Base-by-base conservation (phyloP, 139 green algal genomes). In the Micractinium sp. region DNA sequence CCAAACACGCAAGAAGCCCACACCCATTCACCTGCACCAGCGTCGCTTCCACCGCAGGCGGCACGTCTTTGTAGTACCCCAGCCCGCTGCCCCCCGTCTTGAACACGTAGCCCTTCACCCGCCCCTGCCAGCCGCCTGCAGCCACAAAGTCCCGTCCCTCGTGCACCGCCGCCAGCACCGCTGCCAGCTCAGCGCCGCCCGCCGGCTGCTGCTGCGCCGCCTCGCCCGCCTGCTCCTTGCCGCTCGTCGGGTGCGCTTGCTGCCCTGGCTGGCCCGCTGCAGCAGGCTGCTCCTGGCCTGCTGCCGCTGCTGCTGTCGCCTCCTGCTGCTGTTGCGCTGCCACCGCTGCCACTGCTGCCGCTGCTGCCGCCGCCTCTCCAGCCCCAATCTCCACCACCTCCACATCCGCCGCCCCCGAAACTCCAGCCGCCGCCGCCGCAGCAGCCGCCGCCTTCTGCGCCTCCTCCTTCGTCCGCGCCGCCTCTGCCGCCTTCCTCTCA, bases 101-200 rank as follows among this genome's bases (percentile, higher is more conserved):
- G 83, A 92, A 89, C 1, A 73, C 78, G 86, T 86, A 90, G 71
- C 89, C 89, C 33, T 56, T 56, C 0, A 88, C 35, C 22, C n/a
- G 66, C 14, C 89, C 89, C 0, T 67, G 33, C 85, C 85, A 92
- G 36, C 60, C 4, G 4, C n/a, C 29, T 9, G 76, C 31, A 4
- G 78, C 53, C 0, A 85, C 25, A 67, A 92, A 91, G 3, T 38
- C 71, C 22, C 76, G 53, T 35, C 53, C 18, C 3, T 53, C 47
- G 35, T 69, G 61, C 1, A 61, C 53, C 23, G 81, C 89, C 12
- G 16, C 27, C 22, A 85, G 47, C 35, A 87, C 31, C 0, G 66
- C 83, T 9, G 25, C 84, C 36, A 81, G 61, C 41, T 86, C 66
- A 23, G 74, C 29, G 0, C 29, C 82, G 36, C 36, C 47, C 1